phyloP scores from a whole-genome alignment of 2,329 filamentous ascomycete species.

The Scleromitrula shiraiana region DNA sequence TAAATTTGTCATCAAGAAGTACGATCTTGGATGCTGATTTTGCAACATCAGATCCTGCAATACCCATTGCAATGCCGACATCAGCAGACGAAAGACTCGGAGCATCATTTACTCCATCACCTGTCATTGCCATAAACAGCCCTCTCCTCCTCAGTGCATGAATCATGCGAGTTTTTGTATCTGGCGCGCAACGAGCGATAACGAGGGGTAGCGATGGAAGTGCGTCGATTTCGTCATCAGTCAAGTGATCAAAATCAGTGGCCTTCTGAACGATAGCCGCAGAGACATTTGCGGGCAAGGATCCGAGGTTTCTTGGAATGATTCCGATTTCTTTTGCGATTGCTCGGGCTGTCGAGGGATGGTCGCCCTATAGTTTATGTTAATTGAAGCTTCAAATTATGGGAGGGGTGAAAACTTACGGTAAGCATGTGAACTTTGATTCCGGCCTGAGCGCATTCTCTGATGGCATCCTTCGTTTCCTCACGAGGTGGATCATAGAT shows the following conservation, averaged over 20 bases:
- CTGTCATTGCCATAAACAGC: slow-evolving; percentile 51
- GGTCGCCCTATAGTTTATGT: slow-evolving; percentile 63
- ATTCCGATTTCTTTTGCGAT: slow-evolving; percentile 62
- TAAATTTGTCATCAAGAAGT: slow-evolving; percentile 47
- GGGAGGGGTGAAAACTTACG: neutral
- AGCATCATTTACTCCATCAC: slow-evolving; percentile 49
- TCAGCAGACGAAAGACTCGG: slow-evolving; percentile 45
- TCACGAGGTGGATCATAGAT: slow-evolving; percentile 53
- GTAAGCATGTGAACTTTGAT: slow-evolving; percentile 69
- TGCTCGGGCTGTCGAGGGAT: slow-evolving; percentile 63
- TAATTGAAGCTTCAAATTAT: slow-evolving; percentile 1
- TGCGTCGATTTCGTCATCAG: slow-evolving; percentile 60
- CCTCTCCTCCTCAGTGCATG: slow-evolving; percentile 58
- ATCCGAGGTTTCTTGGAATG: slow-evolving; percentile 17
- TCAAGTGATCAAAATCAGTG: slow-evolving; percentile 56
- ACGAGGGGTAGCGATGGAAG: slow-evolving; percentile 61
- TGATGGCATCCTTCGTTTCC: slow-evolving; percentile 50
- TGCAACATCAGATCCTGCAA: slow-evolving; percentile 53
- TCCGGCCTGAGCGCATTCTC: slow-evolving; percentile 59
- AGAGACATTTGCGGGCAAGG: slow-evolving; percentile 6
- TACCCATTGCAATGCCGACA: slow-evolving; percentile 54
- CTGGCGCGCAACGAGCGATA: slow-evolving; percentile 67
- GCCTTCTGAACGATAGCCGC: slow-evolving; percentile 56
- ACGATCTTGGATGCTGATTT: slow-evolving; percentile 51
- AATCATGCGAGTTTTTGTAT: slow-evolving; percentile 76